Base-by-base conservation (phyloP, 306 rosid genomes). In the Rubus idaeus region DNA sequence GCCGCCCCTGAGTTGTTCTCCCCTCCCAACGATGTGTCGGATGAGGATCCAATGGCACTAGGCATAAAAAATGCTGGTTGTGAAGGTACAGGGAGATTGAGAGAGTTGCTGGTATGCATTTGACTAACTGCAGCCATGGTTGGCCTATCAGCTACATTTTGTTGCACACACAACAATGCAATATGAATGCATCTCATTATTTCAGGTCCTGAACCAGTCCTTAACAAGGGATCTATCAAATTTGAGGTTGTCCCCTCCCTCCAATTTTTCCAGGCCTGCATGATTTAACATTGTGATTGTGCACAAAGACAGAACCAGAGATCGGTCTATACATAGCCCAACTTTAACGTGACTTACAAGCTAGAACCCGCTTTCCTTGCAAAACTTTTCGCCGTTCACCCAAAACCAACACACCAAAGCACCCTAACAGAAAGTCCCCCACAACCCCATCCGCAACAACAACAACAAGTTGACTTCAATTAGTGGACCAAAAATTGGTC, bases 231-330 rank as follows among this genome's bases (percentile, higher is more conserved):
- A 26, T 70, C 74, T 16, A 49, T 16, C 11, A 70, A 49, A 17
- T 49, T 49, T 70, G 58, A 49, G 8, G 60, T 5, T 70, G 42
- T 70, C 42, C 3, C 40, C 9, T 50, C 62, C 62, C 10, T 70
- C 46, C 75, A 70, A 17, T n/a, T 63, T 30, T 39, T 75, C 78
- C 61, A 8, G 4, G 35, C 52, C 78, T 73, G 26, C 47, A 70
- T 67, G 14, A 12, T 44, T 68, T 20, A 30, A 30, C 35, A 30
- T 30, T 30, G 35, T 11, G 10, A 44, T 6, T 5, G 17, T 0
- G 35, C 0, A n/a, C 7, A 30, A 30, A 30, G 1, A 30, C 71
- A 30, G 35, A 30, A 30, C 35, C 35, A 30, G 35, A 30, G 35
- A n/a, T n/a, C n/a, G n/a, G n/a, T n/a, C n/a, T n/a, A n/a, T n/a